A percentile compares a stretch with the other conserved stretches of the same genome.
Conservation (phyloP, 306 rosid genomes). For the Acacia melanoxylon region DNA sequence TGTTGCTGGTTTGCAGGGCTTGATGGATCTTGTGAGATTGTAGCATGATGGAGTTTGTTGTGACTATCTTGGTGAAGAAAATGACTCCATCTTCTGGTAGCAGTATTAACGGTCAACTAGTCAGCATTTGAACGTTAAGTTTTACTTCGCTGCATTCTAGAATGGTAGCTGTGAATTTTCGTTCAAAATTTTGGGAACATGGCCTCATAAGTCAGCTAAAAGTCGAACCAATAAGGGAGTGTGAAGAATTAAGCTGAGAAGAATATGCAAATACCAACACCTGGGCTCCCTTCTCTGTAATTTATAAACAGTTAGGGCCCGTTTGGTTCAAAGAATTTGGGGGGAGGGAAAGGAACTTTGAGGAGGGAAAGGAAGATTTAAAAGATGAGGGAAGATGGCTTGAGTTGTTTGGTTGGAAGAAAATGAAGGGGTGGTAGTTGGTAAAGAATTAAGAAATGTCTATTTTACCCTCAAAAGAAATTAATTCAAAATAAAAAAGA, state of each 20-base stretch:
- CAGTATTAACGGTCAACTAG: conserved; percentile 7
- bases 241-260: background rate
- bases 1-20: background rate
- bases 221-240: background rate
- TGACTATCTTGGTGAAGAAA: background rate
- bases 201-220: background rate
- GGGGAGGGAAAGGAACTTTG: too few relatives aligned
- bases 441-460: too few relatives aligned
- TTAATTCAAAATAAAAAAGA: too few relatives aligned
- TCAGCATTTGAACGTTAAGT: conserved; percentile 38
- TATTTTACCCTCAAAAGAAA: too few relatives aligned
- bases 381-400: too few relatives aligned
- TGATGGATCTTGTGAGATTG: background rate
- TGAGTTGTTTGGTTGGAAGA: too few relatives aligned
- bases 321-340: too few relatives aligned
- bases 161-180: conserved; percentile 34
- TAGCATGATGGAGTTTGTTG: background rate
- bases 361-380: too few relatives aligned
- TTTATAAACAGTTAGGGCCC: too few relatives aligned
- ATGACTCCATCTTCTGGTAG: background rate
- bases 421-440: too few relatives aligned
- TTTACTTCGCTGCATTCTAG: conserved; percentile 3
- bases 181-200: background rate
- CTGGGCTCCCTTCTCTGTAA: too few relatives aligned
- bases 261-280: background rate